Percentiles rank a stretch among this genome's conserved stretches.
phyloP scores from a whole-genome alignment of 2,329 filamentous ascomycete species.

The Penicillium brasilianum region DNA sequence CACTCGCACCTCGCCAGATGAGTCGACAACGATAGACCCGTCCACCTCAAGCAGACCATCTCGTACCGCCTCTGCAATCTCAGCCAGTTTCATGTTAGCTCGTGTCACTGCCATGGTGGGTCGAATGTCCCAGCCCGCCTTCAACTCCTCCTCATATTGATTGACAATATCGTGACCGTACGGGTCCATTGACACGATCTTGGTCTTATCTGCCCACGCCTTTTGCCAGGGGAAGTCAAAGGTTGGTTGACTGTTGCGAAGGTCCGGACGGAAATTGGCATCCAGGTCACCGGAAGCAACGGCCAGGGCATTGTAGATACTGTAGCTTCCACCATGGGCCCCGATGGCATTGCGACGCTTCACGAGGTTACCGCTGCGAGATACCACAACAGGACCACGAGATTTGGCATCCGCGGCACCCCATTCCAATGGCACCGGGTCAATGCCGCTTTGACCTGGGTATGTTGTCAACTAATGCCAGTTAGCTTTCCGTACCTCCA shows the following conservation, averaged over 20 bases:
- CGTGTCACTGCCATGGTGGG: slow-evolving; percentile 91
- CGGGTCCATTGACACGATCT: slow-evolving; percentile 98
- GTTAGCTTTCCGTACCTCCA: slow-evolving; percentile 17
- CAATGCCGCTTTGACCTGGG: slow-evolving; percentile 90
- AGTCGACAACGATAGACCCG: slow-evolving; percentile 87
- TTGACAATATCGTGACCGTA: slow-evolving; percentile 87
- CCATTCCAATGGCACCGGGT: slow-evolving; percentile 88
- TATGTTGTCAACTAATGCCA: slow-evolving; percentile 70
- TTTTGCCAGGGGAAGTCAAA: slow-evolving; percentile 85
- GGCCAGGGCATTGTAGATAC: slow-evolving; percentile 91
- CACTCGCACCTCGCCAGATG: slow-evolving; percentile 83
- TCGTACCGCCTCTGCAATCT: slow-evolving; percentile 86
- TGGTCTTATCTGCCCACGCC: slow-evolving; percentile 86
- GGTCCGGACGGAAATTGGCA: slow-evolving; percentile 76
- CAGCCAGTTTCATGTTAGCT: slow-evolving; percentile 95
- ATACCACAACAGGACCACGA: slow-evolving; percentile 88
- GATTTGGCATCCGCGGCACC: slow-evolving; percentile 74
- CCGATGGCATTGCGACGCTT: slow-evolving; percentile 61
- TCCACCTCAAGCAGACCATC: slow-evolving; percentile 77
- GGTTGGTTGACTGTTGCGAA: slow-evolving; percentile 90
- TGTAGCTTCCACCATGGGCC: slow-evolving; percentile 87
- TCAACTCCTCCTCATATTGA: slow-evolving; percentile 75
- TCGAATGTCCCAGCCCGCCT: slow-evolving; percentile 73
- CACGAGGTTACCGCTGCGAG: slow-evolving; percentile 36
- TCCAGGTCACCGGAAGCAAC: slow-evolving; percentile 89